These are phyloP conservation scores for Pseudozyma thailandica DNA, from an alignment of 1,284 basidiomycete species.

Conservation along the genomic window DNA sequence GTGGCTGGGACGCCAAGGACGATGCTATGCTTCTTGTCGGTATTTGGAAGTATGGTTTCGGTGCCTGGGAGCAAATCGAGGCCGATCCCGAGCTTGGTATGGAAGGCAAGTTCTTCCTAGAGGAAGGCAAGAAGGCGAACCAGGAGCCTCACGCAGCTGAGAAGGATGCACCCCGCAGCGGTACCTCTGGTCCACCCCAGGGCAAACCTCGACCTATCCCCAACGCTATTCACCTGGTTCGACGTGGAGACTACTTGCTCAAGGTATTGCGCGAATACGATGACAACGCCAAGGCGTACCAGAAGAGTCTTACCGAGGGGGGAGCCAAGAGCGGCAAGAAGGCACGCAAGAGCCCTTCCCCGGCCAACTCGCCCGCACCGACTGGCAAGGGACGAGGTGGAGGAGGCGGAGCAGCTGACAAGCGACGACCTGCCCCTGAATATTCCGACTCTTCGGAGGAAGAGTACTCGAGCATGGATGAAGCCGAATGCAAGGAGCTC, in stretches of 20 bases:
- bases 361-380: slow-evolving; percentile 46
- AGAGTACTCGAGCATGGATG: slow-evolving; percentile 83
- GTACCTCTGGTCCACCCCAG: slow-evolving; percentile 44
- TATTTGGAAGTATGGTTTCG: slow-evolving; percentile 92
- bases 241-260: slow-evolving; percentile 92
- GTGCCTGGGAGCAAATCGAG: slow-evolving; percentile 94
- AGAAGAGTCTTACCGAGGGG: slow-evolving; percentile 39
- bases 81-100: slow-evolving; percentile 86
- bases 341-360: slow-evolving; percentile 40
- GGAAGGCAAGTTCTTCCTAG: slow-evolving; percentile 94
- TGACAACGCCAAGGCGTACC: slow-evolving; percentile 49
- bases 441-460: slow-evolving; percentile 57
- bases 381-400: slow-evolving; percentile 32
- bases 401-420: slow-evolving; percentile 25
- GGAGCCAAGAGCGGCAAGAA: slow-evolving; percentile 39
- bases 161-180: slow-evolving; percentile 40
- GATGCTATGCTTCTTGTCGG: slow-evolving; percentile 95
- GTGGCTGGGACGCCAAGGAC: slow-evolving; percentile 90
- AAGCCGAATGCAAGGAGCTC: slow-evolving; percentile 91
- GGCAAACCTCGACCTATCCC: slow-evolving; percentile 61
- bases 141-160: slow-evolving; percentile 40
- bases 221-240: slow-evolving; percentile 83
- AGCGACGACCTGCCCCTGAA: slow-evolving; percentile 44
- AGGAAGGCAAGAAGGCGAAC: slow-evolving; percentile 79
- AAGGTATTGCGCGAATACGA: slow-evolving; percentile 85